Evolutionary conservation across 1,284 basidiomycete species (phyloP).

Genomic region (Leccinum insolens): DNA sequence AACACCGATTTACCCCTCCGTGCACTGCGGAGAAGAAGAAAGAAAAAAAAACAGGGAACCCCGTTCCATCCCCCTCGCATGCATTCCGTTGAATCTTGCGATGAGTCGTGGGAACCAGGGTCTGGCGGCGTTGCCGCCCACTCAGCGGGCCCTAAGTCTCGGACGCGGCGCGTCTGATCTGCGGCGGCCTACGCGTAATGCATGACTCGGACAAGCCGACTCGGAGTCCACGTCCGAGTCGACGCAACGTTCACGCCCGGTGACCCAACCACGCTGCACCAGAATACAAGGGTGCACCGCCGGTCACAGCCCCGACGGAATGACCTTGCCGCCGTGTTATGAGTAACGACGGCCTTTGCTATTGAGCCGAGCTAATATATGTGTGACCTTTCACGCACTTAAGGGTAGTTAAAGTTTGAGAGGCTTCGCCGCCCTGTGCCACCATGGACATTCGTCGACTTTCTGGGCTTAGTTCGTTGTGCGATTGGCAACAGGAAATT

Average conservation of each 20-base stretch:
- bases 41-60: neutral
- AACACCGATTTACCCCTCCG: constrained; percentile 21
- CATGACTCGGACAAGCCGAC: neutral
- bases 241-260: too few relatives aligned
- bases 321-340: constrained; percentile 3
- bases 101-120: constrained; percentile 1
- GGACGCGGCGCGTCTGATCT: neutral
- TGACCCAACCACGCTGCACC: neutral
- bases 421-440: neutral
- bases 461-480: neutral
- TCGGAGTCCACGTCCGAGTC: neutral
- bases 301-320: constrained; percentile 21
- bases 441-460: neutral
- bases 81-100: neutral
- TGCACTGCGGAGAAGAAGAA: constrained; percentile 15
- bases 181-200: neutral
- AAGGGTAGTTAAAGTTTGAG: neutral
- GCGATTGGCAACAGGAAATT: constrained; percentile 7
- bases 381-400: neutral
- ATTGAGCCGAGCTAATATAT: neutral
- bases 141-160: neutral
- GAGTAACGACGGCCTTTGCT: constrained; percentile 1
- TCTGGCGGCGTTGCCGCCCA: neutral
- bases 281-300: constrained; percentile 9
- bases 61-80: constrained; percentile 3